Evolutionary conservation across 1,284 basidiomycete species (phyloP).

Genomic region (Cryptococcus hybrid): DNA sequence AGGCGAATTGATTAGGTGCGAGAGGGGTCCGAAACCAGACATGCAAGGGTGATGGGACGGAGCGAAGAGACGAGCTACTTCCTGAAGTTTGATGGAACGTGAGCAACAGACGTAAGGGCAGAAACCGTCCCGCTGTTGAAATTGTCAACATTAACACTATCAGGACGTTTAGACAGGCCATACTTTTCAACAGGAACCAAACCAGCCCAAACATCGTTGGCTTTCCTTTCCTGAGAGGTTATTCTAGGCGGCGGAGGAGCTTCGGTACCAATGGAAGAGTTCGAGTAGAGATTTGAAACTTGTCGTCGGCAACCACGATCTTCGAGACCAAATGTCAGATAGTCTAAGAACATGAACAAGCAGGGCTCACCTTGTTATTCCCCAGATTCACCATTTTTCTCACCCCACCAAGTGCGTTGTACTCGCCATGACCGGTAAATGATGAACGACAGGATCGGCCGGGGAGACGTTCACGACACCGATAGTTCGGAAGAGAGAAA

Average conservation of each 20-base stretch:
- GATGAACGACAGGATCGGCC: slow-evolving; percentile 36
- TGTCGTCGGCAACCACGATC: slow-evolving; percentile 39
- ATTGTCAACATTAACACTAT: neutral
- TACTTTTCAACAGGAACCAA: slow-evolving; percentile 24
- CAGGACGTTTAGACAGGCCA: neutral
- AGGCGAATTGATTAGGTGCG: slow-evolving; percentile 62
- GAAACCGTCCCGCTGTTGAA: slow-evolving; percentile 31
- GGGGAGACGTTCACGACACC: slow-evolving; percentile 18
- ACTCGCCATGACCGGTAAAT: slow-evolving; percentile 39
- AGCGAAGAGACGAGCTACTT: slow-evolving; percentile 6
- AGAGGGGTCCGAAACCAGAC: slow-evolving; percentile 55
- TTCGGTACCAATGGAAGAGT: slow-evolving; percentile 16
- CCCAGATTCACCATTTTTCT: slow-evolving; percentile 29
- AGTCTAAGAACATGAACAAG: neutral
- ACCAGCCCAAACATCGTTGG: slow-evolving; percentile 36
- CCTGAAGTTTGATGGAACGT: slow-evolving; percentile 13
- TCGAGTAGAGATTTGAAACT: slow-evolving; percentile 35
- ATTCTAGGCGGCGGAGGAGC: slow-evolving; percentile 21
- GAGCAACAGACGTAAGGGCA: slow-evolving; percentile 35
- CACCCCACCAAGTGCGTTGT: slow-evolving; percentile 31
- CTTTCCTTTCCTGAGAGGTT: slow-evolving; percentile 17
- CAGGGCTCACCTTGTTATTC: slow-evolving; percentile 21
- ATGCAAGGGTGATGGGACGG: slow-evolving; percentile 37
- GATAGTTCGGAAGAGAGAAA: slow-evolving; percentile 35
- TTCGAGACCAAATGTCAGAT: slow-evolving; percentile 2